Evolutionary conservation across 208 protist species (phyloP).

Genomic region (Leishmania major): DNA sequence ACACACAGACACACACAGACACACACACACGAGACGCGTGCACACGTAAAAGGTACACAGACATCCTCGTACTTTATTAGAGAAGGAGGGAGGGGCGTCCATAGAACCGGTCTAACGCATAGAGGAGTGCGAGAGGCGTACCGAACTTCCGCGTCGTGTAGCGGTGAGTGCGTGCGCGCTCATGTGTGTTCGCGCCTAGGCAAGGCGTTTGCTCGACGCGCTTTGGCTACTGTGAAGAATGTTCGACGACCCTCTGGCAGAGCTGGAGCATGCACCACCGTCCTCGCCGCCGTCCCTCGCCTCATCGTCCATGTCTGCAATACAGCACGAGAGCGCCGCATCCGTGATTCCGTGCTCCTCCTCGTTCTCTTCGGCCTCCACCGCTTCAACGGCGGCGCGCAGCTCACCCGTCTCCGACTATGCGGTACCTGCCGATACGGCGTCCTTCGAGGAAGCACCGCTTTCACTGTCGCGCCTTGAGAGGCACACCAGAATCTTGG

Average conservation of each 20-base stretch:
- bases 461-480: conserved; percentile 50
- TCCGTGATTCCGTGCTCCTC: neutral
- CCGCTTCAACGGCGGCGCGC: neutral
- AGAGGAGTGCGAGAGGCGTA: neutral
- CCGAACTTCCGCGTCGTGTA: neutral
- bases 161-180: neutral
- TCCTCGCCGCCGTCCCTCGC: conserved; percentile 1
- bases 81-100: neutral
- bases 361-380: neutral
- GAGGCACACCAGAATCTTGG: conserved; percentile 41
- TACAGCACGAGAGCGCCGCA: neutral
- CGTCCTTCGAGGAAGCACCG: conserved; percentile 9
- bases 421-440: neutral
- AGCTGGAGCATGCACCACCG: neutral
- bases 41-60: neutral
- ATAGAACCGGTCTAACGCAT: neutral
- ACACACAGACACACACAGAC: conserved; percentile 10
- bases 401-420: neutral
- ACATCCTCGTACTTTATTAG: neutral
- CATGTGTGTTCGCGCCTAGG: neutral
- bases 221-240: neutral
- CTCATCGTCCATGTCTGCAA: conserved; percentile 2
- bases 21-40: neutral
- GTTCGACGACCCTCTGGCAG: neutral
- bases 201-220: neutral